These are phyloP conservation scores for Naumovozyma dairenensis DNA, from an alignment of 805 yeast genomes.

Conservation along the genomic window DNA sequence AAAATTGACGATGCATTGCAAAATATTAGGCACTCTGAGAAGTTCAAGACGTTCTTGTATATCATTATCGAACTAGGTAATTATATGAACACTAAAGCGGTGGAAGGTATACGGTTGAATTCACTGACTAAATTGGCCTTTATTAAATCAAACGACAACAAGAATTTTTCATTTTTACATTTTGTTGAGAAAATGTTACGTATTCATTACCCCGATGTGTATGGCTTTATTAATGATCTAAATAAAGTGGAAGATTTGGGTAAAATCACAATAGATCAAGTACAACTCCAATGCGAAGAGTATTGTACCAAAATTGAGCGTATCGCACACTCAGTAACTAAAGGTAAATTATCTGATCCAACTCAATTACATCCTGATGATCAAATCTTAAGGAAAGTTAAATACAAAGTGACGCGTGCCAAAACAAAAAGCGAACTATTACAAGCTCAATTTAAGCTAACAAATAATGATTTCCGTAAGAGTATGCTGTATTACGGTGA, in stretches of 20 bases:
- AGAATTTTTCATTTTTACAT: conserved; percentile 62
- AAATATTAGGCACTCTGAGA: conserved; percentile 40
- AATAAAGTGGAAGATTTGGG: conserved; percentile 43
- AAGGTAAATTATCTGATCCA: conserved; percentile 57
- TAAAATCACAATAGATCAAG: conserved; percentile 52
- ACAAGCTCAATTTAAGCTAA: conserved; percentile 39
- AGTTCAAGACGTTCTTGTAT: conserved; percentile 49
- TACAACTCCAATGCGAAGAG: conserved; percentile 50
- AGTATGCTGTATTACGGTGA: conserved; percentile 68
- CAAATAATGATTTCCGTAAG: conserved; percentile 44
- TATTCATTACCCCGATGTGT: conserved; percentile 52
- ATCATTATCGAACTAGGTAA: conserved; percentile 68
- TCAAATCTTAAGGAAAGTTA: conserved; percentile 43
- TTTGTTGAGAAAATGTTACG: conserved; percentile 65
- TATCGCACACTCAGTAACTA: conserved; percentile 44
- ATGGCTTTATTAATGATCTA: conserved; percentile 53
- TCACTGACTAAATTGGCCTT: conserved; percentile 62
- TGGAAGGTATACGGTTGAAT: conserved; percentile 59
- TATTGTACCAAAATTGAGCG: conserved; percentile 41
- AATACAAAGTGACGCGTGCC: conserved; percentile 46
- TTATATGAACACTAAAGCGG: conserved; percentile 70
- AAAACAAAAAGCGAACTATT: conserved; percentile 42
- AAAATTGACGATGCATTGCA: conserved; percentile 51
- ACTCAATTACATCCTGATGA: conserved; percentile 60
- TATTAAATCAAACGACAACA: conserved; percentile 55